phyloP scores from a whole-genome alignment of 1,284 basidiomycete genomes.

The Trametes sp. region DNA sequence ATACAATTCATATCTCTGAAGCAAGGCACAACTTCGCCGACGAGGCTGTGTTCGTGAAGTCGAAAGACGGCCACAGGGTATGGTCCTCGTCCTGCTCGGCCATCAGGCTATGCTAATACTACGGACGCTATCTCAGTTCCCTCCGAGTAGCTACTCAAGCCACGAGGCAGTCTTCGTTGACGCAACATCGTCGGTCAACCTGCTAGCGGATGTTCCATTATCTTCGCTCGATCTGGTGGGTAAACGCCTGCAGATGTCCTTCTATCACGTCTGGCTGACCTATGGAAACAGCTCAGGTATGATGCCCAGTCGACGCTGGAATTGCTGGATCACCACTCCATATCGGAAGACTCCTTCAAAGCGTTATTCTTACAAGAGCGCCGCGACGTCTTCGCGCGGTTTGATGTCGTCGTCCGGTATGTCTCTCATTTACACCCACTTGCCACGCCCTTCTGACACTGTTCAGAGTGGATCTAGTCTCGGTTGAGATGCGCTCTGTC shows the following conservation, averaged over 20 bases:
- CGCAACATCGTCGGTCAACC: conserved; percentile 80
- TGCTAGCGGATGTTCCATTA: conserved; percentile 80
- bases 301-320: conserved; percentile 82
- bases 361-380: conserved; percentile 78
- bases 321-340: conserved; percentile 55
- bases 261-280: background rate
- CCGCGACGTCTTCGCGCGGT: conserved; percentile 64
- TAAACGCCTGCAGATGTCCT: too few relatives aligned
- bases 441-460: background rate
- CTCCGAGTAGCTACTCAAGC: conserved; percentile 60
- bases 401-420: conserved; percentile 72
- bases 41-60: conserved; percentile 70
- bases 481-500: conserved; percentile 53
- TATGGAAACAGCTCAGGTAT: conserved; percentile 63
- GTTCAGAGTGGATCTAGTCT: conserved; percentile 67
- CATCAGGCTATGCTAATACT: background rate
- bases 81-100: conserved; percentile 17
- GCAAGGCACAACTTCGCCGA: conserved; percentile 77
- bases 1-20: conserved; percentile 38
- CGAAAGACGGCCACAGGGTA: conserved; percentile 58
- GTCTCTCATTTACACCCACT: conserved; percentile 26
- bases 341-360: conserved; percentile 72
- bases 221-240: conserved; percentile 74
- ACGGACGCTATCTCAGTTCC: conserved; percentile 49
- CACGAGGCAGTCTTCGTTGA: conserved; percentile 79